Conservation (phyloP, 108 stramenopile genomes). For the Nitzschia palea region DNA sequence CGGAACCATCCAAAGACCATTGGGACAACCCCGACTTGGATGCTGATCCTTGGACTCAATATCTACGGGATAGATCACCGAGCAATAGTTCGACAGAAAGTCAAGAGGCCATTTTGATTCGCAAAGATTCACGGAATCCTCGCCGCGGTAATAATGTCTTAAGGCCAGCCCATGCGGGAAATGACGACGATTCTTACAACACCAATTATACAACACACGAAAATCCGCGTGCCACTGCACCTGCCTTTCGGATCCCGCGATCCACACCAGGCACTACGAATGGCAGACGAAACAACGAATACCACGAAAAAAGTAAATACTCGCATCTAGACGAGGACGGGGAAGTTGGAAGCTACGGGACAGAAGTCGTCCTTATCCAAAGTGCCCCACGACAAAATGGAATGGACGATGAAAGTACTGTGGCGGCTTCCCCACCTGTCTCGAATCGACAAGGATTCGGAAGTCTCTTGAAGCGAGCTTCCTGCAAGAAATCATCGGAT, state of each 20-base stretch:
- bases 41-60: conserved; percentile 4
- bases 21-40: conserved; percentile 13
- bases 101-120: conserved; percentile 4
- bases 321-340: background rate
- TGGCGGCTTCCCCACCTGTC: too few species aligned
- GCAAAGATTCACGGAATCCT: background rate
- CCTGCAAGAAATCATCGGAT: background rate
- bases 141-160: too few species aligned
- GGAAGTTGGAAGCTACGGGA: background rate
- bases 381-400: background rate
- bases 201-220: too few species aligned
- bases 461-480: background rate
- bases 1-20: background rate
- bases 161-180: too few species aligned
- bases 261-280: too few species aligned
- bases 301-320: background rate
- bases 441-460: background rate
- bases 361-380: conserved; percentile 10
- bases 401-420: background rate
- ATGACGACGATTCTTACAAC: too few species aligned
- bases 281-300: background rate
- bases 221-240: too few species aligned
- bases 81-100: conserved; percentile 8
- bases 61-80: background rate
- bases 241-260: too few species aligned